Evolutionary conservation across 2,329 filamentous ascomycete species (phyloP).

Genomic region (Cercospora berteroae): DNA sequence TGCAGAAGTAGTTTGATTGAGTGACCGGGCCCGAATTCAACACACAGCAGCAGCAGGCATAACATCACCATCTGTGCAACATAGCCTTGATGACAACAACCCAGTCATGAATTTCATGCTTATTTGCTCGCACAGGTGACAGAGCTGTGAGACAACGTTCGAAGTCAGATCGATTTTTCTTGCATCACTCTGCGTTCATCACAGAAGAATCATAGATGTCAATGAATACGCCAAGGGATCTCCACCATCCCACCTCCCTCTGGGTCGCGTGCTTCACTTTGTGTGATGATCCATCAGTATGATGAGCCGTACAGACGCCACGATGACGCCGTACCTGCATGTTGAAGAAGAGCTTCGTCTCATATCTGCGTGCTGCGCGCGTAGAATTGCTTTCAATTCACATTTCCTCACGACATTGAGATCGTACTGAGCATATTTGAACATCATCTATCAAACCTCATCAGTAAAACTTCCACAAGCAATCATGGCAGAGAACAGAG

Average conservation of each 20-base stretch:
- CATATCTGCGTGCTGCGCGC: neutral
- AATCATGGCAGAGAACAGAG: conserved; percentile 8
- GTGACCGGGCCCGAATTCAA: neutral
- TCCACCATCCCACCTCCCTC: conserved; percentile 2
- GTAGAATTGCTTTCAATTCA: neutral
- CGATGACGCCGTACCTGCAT: conserved; percentile 13
- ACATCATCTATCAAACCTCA: neutral
- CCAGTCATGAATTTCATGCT: neutral
- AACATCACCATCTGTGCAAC: neutral
- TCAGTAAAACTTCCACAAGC: neutral
- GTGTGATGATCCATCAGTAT: conserved; percentile 1
- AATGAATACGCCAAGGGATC: neutral
- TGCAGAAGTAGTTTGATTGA: no score
- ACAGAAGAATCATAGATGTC: neutral
- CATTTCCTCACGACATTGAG: neutral
- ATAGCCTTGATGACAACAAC: neutral
- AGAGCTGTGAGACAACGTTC: neutral
- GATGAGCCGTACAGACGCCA: conserved; percentile 9
- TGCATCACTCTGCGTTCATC: conserved; percentile 3
- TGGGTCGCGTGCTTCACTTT: conserved; percentile 3
- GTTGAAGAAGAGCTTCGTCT: conserved; percentile 6
- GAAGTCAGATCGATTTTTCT: neutral
- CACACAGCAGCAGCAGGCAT: neutral
- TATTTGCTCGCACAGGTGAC: neutral
- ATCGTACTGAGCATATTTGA: neutral